Evolutionary conservation across 2,329 filamentous ascomycete genomes (phyloP).

Genomic region (Orbilia oligospora): DNA sequence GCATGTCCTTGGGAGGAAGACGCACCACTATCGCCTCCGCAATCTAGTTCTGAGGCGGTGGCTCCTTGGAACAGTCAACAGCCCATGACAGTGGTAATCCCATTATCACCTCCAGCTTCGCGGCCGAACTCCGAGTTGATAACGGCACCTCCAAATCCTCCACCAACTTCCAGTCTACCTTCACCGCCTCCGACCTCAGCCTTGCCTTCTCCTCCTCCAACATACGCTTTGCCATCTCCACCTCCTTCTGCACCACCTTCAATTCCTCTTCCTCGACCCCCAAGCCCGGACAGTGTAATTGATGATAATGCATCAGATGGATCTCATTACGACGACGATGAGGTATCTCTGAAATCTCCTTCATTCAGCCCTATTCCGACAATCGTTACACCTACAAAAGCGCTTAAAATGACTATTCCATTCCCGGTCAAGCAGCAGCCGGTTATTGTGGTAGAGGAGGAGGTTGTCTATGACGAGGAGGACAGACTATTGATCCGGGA

Average conservation of each 20-base stretch:
- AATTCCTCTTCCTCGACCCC: conserved; percentile 44
- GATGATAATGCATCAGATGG: conserved; percentile 34
- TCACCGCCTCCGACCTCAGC: conserved; percentile 25
- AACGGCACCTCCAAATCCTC: conserved; percentile 24
- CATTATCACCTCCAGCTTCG: conserved; percentile 46
- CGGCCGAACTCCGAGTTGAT: conserved; percentile 54
- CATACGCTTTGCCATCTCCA: conserved; percentile 25
- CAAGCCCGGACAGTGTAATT: conserved; percentile 28
- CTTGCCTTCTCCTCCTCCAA: conserved; percentile 38
- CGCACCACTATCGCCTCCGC: conserved; percentile 18
- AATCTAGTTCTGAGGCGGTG: conserved; percentile 23
- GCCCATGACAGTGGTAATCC: conserved; percentile 14
- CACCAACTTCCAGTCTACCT: conserved; percentile 6
- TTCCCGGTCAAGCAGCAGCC: conserved; percentile 21
- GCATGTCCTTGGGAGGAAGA: conserved; percentile 25
- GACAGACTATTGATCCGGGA: conserved; percentile 46
- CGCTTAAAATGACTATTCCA: conserved; percentile 25
- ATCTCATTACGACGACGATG: conserved; percentile 39
- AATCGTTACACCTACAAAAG: not conserved
- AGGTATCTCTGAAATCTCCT: conserved; percentile 28
- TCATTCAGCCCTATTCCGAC: conserved; percentile 1
- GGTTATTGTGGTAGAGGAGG: conserved; percentile 30
- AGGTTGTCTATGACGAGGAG: conserved; percentile 52
- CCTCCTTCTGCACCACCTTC: conserved; percentile 41
- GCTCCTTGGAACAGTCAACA: conserved; percentile 19